Conservation (phyloP, 768 basidiomycete species). For the Boletus subparvulus region DNA sequence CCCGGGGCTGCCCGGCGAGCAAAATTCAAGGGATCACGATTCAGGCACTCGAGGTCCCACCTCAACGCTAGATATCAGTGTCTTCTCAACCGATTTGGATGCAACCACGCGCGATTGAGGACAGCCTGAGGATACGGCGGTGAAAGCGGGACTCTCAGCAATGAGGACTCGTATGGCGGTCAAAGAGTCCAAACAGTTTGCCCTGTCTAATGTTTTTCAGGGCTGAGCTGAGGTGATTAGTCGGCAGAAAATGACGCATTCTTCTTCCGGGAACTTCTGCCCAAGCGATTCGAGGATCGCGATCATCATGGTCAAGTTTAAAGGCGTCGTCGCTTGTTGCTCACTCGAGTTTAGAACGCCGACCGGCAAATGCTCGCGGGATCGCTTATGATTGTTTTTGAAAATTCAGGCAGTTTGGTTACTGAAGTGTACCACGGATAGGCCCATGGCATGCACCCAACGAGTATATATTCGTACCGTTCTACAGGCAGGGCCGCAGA, state of each 20-base stretch:
- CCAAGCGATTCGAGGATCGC: conserved; percentile 32
- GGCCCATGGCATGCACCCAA: background rate
- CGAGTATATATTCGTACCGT: background rate
- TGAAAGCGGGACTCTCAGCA: background rate
- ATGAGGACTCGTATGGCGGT: background rate
- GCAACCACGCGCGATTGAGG: background rate
- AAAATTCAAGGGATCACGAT: background rate
- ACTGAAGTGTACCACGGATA: background rate
- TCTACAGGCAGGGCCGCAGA: background rate
- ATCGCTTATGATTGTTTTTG: conserved; percentile 23
- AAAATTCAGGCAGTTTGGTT: background rate
- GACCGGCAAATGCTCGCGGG: conserved; percentile 34
- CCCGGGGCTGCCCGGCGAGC: background rate
- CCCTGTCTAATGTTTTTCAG: background rate
- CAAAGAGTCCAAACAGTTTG: background rate
- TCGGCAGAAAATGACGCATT: conserved; percentile 26
- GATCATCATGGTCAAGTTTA: conserved; percentile 26
- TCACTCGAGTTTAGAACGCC: conserved; percentile 17
- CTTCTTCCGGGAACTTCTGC: conserved; percentile 13
- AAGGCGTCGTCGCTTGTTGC: conserved; percentile 29
- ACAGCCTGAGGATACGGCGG: background rate
- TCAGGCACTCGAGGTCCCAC: conserved; percentile 21
- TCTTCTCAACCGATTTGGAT: background rate
- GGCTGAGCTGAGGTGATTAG: conserved; percentile 13
- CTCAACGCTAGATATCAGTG: conserved; percentile 12